Conservation (phyloP, 2,329 filamentous ascomycete species). For the Colletotrichum sp. region DNA sequence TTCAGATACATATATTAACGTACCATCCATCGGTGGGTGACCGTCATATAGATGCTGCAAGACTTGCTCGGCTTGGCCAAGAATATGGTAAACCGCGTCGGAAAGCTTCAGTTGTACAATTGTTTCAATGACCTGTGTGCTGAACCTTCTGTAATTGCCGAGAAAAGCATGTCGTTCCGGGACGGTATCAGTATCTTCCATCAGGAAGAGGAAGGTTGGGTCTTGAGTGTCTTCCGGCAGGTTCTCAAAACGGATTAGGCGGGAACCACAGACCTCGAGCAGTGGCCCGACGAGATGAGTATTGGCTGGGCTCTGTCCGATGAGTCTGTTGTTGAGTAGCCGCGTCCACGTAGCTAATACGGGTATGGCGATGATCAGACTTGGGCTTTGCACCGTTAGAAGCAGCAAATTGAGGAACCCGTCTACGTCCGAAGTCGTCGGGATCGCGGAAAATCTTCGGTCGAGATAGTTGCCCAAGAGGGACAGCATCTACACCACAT, state of each 20-base stretch:
- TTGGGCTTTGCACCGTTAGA: constrained; percentile 80
- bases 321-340: constrained; percentile 73
- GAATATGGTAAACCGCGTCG: constrained; percentile 86
- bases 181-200: constrained; percentile 93
- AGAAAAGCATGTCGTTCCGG: constrained; percentile 95
- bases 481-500: constrained; percentile 71
- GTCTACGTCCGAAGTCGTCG: constrained; percentile 67
- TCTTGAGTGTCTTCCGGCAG: constrained; percentile 84
- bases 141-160: constrained; percentile 93
- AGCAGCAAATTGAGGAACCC: constrained; percentile 82
- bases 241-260: constrained; percentile 86
- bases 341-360: constrained; percentile 90
- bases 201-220: constrained; percentile 78
- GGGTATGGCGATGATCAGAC: constrained; percentile 91
- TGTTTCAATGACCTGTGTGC: constrained; percentile 83
- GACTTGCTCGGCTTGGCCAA: constrained; percentile 77
- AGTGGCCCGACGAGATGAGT: constrained; percentile 74
- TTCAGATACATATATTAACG: constrained; percentile 27
- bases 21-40: constrained; percentile 70
- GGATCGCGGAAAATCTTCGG: constrained; percentile 72
- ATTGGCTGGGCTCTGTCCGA: constrained; percentile 68
- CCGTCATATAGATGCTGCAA: constrained; percentile 78
- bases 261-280: constrained; percentile 80
- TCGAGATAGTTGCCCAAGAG: constrained; percentile 86
- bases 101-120: constrained; percentile 83